phyloP scores from a whole-genome alignment of 345 rosid species.

The Dipteronia dyeriana region DNA sequence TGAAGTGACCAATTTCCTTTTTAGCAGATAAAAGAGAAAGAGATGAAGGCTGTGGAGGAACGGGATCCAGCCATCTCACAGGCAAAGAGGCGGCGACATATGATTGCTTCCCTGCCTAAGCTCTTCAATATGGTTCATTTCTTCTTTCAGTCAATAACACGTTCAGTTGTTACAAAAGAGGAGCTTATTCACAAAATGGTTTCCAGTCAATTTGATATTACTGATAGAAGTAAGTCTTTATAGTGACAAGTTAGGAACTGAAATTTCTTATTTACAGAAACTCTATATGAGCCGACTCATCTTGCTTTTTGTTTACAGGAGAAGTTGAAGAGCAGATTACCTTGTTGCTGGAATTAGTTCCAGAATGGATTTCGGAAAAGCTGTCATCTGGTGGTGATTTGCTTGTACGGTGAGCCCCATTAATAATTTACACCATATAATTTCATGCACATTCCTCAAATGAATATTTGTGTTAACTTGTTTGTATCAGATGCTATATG shows the following conservation, averaged over 20 bases:
- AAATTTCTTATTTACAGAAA: constrained; percentile 3
- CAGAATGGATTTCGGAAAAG: constrained; percentile 86
- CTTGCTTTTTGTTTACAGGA: constrained; percentile 40
- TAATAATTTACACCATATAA: neutral
- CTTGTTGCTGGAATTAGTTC: constrained; percentile 72
- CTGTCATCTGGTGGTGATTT: constrained; percentile 59
- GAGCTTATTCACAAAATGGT: constrained; percentile 71
- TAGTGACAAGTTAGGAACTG: neutral
- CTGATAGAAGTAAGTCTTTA: constrained; percentile 66
- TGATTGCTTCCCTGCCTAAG: constrained; percentile 74
- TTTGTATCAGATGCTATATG: neutral
- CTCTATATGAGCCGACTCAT: constrained; percentile 15
- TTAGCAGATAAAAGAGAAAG: constrained; percentile 75
- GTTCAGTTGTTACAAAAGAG: constrained; percentile 71
- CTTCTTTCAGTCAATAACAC: constrained; percentile 63
- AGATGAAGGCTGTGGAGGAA: constrained; percentile 62
- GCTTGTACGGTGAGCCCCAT: constrained; percentile 60
- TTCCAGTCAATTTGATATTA: constrained; percentile 56
- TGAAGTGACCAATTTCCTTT: constrained; percentile 6
- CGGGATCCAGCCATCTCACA: constrained; percentile 77
- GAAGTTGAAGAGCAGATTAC: constrained; percentile 82
- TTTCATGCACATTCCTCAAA: neutral
- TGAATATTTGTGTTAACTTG: neutral
- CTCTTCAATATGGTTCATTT: constrained; percentile 69
- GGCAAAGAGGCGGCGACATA: constrained; percentile 68